phyloP scores from a whole-genome alignment of 108 stramenopile species.

The Cyclotella choctawhatcheeana region DNA sequence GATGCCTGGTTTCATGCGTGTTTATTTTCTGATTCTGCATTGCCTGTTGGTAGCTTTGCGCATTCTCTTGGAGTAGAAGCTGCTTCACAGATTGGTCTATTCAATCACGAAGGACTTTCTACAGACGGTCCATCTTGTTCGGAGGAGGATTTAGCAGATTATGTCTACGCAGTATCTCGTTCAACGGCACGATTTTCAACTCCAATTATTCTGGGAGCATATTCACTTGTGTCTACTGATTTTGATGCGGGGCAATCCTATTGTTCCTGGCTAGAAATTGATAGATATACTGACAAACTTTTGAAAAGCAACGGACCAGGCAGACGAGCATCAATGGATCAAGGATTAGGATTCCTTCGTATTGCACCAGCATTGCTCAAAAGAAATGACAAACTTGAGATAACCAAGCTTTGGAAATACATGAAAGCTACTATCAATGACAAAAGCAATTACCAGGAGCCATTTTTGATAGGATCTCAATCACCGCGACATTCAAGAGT shows the following conservation, averaged over 20 bases:
- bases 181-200: conserved; percentile 62
- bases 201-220: conserved; percentile 67
- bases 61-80: conserved; percentile 87
- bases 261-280: conserved; percentile 52
- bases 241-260: conserved; percentile 15
- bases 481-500: conserved; percentile 13
- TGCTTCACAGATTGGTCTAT: conserved; percentile 73
- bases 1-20: conserved; percentile 45
- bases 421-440: background rate
- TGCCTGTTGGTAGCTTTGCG: conserved; percentile 87
- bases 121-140: conserved; percentile 33
- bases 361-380: conserved; percentile 58
- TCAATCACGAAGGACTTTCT: conserved; percentile 26
- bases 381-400: conserved; percentile 17
- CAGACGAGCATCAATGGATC: conserved; percentile 78
- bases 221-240: conserved; percentile 33
- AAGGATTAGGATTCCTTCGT: conserved; percentile 76
- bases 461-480: background rate
- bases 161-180: conserved; percentile 65
- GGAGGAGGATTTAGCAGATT: conserved; percentile 39
- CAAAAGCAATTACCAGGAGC: background rate
- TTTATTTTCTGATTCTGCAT: conserved; percentile 71
- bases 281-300: conserved; percentile 56
- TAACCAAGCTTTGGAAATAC: conserved; percentile 1
- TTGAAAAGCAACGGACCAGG: conserved; percentile 68